A percentile compares a stretch with the other conserved stretches of the same genome.
These are phyloP conservation scores for Graphium sp. DNA, from an alignment of 2,329 filamentous ascomycete genomes.

Conservation along the genomic window DNA sequence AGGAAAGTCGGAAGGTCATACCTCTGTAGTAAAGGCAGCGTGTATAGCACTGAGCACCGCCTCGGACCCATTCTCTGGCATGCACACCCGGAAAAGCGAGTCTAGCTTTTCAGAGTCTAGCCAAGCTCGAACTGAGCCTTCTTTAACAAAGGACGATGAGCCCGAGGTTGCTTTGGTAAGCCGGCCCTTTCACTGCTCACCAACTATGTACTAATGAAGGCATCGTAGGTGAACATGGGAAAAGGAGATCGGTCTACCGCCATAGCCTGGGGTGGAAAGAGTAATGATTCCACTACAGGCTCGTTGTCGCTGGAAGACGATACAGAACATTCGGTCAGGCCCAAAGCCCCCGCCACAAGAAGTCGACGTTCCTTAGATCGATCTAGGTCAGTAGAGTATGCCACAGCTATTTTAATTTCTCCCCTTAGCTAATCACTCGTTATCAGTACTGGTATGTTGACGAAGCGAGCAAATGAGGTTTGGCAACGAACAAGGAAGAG, in stretches of 20 bases:
- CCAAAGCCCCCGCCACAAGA: background rate
- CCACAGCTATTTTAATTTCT: too few species aligned
- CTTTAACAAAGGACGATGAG: background rate
- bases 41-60: constrained; percentile 3
- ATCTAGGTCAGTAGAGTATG: constrained; percentile 1
- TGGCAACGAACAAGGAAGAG: constrained; percentile 34
- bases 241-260: too few species aligned
- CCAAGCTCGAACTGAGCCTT: constrained; percentile 2
- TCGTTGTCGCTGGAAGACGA: constrained; percentile 1
- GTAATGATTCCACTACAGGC: too few species aligned
- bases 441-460: background rate
- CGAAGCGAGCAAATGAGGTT: constrained; percentile 19
- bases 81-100: constrained; percentile 4
- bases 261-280: too few species aligned
- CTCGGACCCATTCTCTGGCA: constrained; percentile 2
- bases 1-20: constrained; percentile 1
- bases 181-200: too few species aligned
- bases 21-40: constrained; percentile 3
- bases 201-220: too few species aligned
- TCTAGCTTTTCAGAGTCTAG: constrained; percentile 4
- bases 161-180: too few species aligned
- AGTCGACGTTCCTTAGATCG: constrained; percentile 1
- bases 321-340: background rate
- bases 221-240: too few species aligned
- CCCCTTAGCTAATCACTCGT: background rate